Evolutionary conservation across 78 protist genomes (phyloP).

Genomic region (Protostelium mycophagum): DNA sequence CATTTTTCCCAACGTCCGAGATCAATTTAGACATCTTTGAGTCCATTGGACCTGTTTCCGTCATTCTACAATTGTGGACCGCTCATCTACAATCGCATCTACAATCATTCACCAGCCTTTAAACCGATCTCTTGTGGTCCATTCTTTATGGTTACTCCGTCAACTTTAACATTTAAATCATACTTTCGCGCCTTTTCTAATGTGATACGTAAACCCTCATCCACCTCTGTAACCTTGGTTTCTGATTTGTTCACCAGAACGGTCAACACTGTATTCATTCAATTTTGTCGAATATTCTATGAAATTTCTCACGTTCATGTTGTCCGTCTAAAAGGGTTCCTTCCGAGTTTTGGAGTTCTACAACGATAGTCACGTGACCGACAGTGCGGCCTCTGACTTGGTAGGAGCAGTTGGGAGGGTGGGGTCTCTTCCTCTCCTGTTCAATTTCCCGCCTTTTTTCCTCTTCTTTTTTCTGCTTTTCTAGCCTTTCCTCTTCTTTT

Average conservation of each 20-base stretch:
- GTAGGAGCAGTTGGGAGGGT: no score
- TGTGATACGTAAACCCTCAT: not conserved
- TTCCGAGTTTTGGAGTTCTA: not conserved
- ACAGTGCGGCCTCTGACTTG: not conserved
- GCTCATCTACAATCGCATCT: no score
- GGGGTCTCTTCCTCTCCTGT: no score
- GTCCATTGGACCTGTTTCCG: no score
- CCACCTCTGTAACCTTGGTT: not conserved
- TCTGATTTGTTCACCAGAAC: not conserved
- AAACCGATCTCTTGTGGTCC: no score
- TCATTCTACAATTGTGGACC: no score
- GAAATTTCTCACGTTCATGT: not conserved
- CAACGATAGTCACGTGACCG: not conserved
- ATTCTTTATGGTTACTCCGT: not conserved
- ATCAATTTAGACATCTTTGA: no score
- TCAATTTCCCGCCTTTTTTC: no score
- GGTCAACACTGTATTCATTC: not conserved
- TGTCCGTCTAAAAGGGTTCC: not conserved
- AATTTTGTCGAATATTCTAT: not conserved
- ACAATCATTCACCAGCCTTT: no score
- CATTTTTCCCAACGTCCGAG: no score
- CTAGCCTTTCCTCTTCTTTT: not conserved
- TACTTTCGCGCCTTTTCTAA: not conserved
- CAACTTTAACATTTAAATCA: not conserved
- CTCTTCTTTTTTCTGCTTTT: not conserved